Evolutionary conservation across 345 rosid species (phyloP), one percentile per base, ranked within the genome.

Genomic region (Melastoma malabathricum): DNA sequence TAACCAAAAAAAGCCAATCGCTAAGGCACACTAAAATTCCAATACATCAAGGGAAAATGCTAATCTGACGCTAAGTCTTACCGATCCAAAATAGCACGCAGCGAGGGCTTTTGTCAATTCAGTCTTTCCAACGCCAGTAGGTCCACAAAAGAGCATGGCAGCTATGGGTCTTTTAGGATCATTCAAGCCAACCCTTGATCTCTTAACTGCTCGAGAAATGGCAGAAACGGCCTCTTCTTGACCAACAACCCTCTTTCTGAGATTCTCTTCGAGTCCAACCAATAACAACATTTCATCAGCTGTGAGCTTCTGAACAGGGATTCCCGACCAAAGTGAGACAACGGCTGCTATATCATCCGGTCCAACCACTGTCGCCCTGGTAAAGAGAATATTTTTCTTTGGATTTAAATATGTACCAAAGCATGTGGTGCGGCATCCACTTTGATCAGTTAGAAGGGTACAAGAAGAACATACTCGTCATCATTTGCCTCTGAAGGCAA

Each of bases 91-190:
- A 59, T 92, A 84, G 58, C 79, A 61, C 41, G 75, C 82, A 39
- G 98, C 96, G 56, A 92, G 55, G 58, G 98, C 87, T 73, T 84
- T 92, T 34, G 95, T 65, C 64, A 92, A 77, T 61, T 92, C 96
- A 17, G 98, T 92, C 74, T 92, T 92, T 20, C 98, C 98, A 51
- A 92, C 96, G 44, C 98, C 98, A 22, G 98, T 92, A 39, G 96
- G 98, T 46, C 98, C 98, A 64, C 98, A 92, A 55, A 92, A 92
- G 51, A 92, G 83, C 95, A 92, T 82, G 41, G 96, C 89, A 0
- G 98, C 93, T 47, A 83, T 84, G 38, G 98, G 98, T 63, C 98
- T 76, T 57, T 75, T 76, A 8, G 96, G 95, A 71, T 92, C 89
- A 59, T 82, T 84, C 60, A 92, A 68, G 34, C 96, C 98, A 48